Conservation (phyloP, 495 filamentous ascomycete genomes). For the Neurospora cerealis region DNA sequence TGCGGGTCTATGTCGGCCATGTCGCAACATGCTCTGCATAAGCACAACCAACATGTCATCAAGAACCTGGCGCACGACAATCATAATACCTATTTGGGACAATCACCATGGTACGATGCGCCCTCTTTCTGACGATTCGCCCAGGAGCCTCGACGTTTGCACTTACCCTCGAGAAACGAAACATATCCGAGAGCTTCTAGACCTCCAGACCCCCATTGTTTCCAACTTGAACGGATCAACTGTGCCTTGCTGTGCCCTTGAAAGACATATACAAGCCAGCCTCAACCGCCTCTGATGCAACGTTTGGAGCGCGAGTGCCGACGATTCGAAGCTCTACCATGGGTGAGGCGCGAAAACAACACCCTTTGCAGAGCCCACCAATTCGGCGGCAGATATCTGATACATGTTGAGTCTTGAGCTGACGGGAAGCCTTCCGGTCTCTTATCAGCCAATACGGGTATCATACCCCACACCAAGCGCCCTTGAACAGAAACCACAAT, state of each 20-base stretch:
- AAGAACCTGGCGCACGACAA: background rate
- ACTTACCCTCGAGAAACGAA: background rate
- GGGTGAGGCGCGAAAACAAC: background rate
- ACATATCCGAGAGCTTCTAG: background rate
- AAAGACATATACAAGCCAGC: background rate
- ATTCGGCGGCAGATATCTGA: background rate
- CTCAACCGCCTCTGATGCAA: background rate
- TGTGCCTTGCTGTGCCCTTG: background rate
- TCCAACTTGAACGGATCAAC: background rate
- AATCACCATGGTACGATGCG: background rate
- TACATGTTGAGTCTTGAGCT: background rate
- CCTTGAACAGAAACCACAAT: background rate
- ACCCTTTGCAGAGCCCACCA: background rate
- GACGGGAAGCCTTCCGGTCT: background rate
- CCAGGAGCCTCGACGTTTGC: background rate
- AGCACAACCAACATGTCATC: background rate
- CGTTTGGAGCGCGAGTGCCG: background rate
- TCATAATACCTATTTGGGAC: background rate
- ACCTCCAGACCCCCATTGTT: background rate
- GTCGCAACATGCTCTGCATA: background rate
- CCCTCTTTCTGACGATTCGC: background rate
- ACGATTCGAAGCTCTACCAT: background rate
- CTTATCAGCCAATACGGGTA: slow-evolving; percentile 3
- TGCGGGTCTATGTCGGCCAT: background rate
- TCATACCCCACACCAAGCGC: slow-evolving; percentile 3